Conservation (phyloP, 164 flowering plant species). For the Berberis thunbergii region DNA sequence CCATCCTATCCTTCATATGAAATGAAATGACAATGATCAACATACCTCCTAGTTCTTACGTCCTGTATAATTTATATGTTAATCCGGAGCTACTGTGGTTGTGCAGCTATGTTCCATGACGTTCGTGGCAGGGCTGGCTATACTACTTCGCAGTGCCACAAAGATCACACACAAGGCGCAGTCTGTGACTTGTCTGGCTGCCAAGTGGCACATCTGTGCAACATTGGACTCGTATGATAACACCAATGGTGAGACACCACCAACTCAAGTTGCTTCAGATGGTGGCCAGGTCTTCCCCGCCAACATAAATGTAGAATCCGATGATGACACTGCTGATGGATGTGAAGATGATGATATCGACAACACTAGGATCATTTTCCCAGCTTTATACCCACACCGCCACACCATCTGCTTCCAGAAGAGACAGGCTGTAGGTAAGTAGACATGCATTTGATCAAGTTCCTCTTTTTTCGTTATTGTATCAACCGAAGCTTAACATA, state of each 20-base stretch:
- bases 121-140: constrained; percentile 52
- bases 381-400: constrained; percentile 39
- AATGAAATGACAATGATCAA: too few relatives aligned
- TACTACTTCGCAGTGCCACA: constrained; percentile 71
- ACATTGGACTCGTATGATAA: constrained; percentile 60
- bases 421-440: constrained; percentile 70
- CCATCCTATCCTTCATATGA: background rate
- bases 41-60: too few relatives aligned
- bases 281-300: background rate
- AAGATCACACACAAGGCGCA: constrained; percentile 94
- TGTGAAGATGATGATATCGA: constrained; percentile 57
- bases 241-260: constrained; percentile 46
- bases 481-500: too few relatives aligned
- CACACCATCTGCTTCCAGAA: constrained; percentile 65
- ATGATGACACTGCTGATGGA: constrained; percentile 37
- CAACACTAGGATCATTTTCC: constrained; percentile 32
- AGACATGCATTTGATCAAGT: background rate
- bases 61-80: too few relatives aligned
- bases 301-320: constrained; percentile 20
- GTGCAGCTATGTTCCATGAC: constrained; percentile 76
- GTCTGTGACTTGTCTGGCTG: constrained; percentile 57
- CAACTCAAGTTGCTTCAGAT: constrained; percentile 1
- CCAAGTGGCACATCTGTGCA: constrained; percentile 88
- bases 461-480: too few relatives aligned
- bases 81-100: background rate